phyloP scores from a whole-genome alignment of 345 rosid species.

The Camelina laxa region DNA sequence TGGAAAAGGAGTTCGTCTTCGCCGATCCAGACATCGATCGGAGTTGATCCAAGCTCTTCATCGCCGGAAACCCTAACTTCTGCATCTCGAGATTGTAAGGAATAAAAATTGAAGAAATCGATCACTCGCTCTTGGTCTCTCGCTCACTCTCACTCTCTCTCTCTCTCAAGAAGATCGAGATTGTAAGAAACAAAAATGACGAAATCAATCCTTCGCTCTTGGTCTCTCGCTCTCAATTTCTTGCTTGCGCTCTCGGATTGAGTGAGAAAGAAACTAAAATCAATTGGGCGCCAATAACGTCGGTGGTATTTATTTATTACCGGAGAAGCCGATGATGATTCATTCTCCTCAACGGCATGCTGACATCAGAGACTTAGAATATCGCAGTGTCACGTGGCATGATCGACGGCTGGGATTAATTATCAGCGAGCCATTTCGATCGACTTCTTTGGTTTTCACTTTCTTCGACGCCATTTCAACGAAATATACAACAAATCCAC shows the following conservation, averaged over 20 bases:
- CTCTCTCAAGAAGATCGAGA: constrained; percentile 8
- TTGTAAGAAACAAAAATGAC: background rate
- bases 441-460: background rate
- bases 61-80: constrained; percentile 70
- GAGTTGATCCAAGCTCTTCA: constrained; percentile 70
- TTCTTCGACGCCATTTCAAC: background rate
- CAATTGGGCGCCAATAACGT: constrained; percentile 14
- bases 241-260: background rate
- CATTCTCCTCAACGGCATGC: background rate
- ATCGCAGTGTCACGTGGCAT: background rate
- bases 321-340: background rate
- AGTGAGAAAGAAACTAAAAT: background rate
- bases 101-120: background rate
- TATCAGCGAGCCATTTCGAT: background rate
- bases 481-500: background rate
- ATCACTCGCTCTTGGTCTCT: background rate
- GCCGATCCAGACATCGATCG: constrained; percentile 59
- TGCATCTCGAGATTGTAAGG: constrained; percentile 53
- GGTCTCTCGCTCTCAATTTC: background rate
- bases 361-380: background rate
- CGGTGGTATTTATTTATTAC: constrained; percentile 3
- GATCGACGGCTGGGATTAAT: background rate
- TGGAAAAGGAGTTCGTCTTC: constrained; percentile 58
- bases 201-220: background rate
- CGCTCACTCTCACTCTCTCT: background rate